These are phyloP conservation scores for Fusarium sp. DNA, from an alignment of 2,329 filamentous ascomycete species.

Conservation along the genomic window DNA sequence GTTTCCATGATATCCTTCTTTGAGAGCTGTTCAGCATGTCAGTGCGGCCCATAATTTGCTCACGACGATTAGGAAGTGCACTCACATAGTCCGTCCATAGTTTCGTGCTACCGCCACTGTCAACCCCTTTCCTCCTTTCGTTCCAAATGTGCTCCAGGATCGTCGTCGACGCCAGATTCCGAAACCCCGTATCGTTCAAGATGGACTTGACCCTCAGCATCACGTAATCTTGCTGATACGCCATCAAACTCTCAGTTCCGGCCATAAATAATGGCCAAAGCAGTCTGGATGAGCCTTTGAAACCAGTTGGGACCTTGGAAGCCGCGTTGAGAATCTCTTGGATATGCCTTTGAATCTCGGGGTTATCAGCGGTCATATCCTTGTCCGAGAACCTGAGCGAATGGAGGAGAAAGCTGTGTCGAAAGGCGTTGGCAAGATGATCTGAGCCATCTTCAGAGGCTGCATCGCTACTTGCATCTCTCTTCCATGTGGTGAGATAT, in stretches of 20 bases:
- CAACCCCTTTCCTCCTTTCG: background rate
- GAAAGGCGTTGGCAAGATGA: background rate
- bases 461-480: background rate
- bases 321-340: background rate
- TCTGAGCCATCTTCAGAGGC: background rate
- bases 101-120: background rate
- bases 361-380: background rate
- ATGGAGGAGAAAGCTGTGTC: background rate
- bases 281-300: background rate
- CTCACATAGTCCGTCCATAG: background rate
- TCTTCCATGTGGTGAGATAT: background rate
- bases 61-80: no score
- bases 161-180: background rate
- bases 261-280: background rate
- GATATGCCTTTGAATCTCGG: background rate
- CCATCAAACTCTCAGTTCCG: background rate
- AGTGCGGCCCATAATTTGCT: no score
- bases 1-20: background rate
- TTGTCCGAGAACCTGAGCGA: background rate
- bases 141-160: background rate
- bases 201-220: background rate
- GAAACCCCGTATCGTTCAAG: background rate
- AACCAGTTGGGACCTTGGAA: background rate
- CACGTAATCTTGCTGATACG: background rate
- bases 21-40: background rate